phyloP scores from a whole-genome alignment of 805 yeast species.

The Cyberlindnera meyerae region DNA sequence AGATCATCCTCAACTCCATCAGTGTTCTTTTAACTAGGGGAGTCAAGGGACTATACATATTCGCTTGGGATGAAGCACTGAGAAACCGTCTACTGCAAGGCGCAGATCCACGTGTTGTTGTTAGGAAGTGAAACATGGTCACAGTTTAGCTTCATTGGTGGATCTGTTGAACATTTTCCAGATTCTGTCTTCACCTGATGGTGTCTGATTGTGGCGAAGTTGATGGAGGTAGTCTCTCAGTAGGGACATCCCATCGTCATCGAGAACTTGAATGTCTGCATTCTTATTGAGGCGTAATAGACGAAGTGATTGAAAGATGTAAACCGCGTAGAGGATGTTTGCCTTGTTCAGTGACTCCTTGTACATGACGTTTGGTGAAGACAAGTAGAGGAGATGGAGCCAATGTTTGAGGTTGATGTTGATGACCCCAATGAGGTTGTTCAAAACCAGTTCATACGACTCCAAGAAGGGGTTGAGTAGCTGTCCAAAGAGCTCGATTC shows the following conservation, averaged over 20 bases:
- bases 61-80: slow-evolving; percentile 37
- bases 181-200: slow-evolving; percentile 4
- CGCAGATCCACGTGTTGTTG: slow-evolving; percentile 11
- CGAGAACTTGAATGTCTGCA: slow-evolving; percentile 12
- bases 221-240: slow-evolving; percentile 11
- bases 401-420: slow-evolving; percentile 16
- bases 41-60: slow-evolving; percentile 38
- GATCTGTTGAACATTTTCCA: slow-evolving; percentile 3
- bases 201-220: too few relatives aligned
- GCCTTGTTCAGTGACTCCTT: slow-evolving; percentile 22
- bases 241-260: slow-evolving; percentile 9
- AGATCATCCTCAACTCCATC: slow-evolving; percentile 39
- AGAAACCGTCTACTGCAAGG: slow-evolving; percentile 28
- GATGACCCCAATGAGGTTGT: slow-evolving; percentile 15
- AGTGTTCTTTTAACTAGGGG: slow-evolving; percentile 44
- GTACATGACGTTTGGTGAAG: slow-evolving; percentile 15
- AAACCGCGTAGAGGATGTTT: slow-evolving; percentile 19
- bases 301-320: slow-evolving; percentile 17
- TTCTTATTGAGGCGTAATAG: slow-evolving; percentile 12
- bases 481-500: slow-evolving; percentile 11
- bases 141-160: not conserved
- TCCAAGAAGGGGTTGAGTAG: slow-evolving; percentile 21
- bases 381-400: slow-evolving; percentile 20
- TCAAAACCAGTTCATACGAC: slow-evolving; percentile 20
- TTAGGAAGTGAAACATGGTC: slow-evolving; percentile 1